Evolutionary conservation across 2,329 filamentous ascomycete genomes (phyloP).

Genomic region (Cytospora schulzeri): DNA sequence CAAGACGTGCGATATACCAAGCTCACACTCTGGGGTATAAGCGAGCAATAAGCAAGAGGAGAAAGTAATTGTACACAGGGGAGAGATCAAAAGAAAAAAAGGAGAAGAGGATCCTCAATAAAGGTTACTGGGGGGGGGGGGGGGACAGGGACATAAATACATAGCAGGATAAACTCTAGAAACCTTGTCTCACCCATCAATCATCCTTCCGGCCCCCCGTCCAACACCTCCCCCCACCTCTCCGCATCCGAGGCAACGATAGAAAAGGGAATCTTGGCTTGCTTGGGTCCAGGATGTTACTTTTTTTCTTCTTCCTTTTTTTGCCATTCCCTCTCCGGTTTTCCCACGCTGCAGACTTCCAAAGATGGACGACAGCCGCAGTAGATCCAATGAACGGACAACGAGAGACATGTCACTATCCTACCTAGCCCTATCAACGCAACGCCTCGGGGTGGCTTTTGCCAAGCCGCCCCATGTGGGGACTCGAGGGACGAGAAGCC

Average conservation of each 20-base stretch:
- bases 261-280: background rate
- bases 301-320: background rate
- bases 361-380: background rate
- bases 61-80: background rate
- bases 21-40: background rate
- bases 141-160: slow-evolving; percentile 4
- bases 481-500: background rate
- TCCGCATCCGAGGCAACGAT: background rate
- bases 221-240: background rate
- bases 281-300: background rate
- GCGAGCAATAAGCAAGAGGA: background rate
- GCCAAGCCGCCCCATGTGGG: slow-evolving; percentile 18
- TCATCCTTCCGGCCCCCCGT: too few relatives aligned
- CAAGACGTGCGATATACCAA: background rate
- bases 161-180: background rate
- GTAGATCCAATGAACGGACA: background rate
- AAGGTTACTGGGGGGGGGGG: background rate
- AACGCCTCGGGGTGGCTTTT: background rate
- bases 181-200: background rate
- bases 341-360: background rate
- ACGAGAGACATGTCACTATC: background rate
- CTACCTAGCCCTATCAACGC: background rate
- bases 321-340: background rate
- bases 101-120: background rate
- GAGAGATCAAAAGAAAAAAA: background rate